These are phyloP conservation scores for Simmondsia chinensis DNA, from an alignment of 148 eudicot genomes.

Conservation along the genomic window DNA sequence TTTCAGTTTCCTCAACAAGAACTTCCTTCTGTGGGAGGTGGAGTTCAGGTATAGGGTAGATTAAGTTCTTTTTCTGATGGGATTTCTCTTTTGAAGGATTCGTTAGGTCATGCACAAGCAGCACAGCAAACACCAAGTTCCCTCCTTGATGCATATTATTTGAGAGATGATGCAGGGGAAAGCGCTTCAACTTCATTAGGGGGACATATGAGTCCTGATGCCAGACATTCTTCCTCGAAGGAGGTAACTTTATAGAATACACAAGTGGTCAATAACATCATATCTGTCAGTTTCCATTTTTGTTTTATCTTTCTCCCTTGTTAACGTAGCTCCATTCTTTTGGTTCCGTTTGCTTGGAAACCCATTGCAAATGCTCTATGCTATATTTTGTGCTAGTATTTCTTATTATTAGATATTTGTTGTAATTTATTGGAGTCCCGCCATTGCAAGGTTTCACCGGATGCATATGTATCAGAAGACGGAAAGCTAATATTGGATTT, in stretches of 20 bases:
- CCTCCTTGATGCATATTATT: slow-evolving; percentile 62
- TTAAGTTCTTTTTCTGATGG: slow-evolving; percentile 13
- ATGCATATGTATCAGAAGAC: slow-evolving; percentile 39
- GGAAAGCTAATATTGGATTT: slow-evolving; percentile 84
- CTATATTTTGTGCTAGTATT: background rate
- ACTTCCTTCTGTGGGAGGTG: too few species aligned
- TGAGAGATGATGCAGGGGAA: slow-evolving; percentile 30
- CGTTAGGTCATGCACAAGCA: slow-evolving; percentile 11
- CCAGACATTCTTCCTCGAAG: slow-evolving; percentile 8
- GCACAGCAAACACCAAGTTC: slow-evolving; percentile 35
- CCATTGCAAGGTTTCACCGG: slow-evolving; percentile 36
- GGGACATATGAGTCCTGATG: slow-evolving; percentile 20
- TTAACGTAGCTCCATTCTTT: background rate
- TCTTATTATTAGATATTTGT: background rate
- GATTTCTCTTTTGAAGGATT: slow-evolving; percentile 31
- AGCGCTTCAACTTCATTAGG: slow-evolving; percentile 19
- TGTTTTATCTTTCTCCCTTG: background rate
- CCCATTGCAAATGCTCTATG: too few species aligned
- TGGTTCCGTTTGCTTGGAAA: background rate
- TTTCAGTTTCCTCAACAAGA: too few species aligned
- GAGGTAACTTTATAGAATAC: slow-evolving; percentile 8
- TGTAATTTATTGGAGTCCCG: slow-evolving; percentile 6
- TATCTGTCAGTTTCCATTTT: background rate
- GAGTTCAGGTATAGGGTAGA: too few species aligned
- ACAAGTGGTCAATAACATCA: background rate